Evolutionary conservation across 2,329 filamentous ascomycete species (phyloP), one percentile per base, ranked within the genome.

Genomic region (Pseudogymnoascus sp.): DNA sequence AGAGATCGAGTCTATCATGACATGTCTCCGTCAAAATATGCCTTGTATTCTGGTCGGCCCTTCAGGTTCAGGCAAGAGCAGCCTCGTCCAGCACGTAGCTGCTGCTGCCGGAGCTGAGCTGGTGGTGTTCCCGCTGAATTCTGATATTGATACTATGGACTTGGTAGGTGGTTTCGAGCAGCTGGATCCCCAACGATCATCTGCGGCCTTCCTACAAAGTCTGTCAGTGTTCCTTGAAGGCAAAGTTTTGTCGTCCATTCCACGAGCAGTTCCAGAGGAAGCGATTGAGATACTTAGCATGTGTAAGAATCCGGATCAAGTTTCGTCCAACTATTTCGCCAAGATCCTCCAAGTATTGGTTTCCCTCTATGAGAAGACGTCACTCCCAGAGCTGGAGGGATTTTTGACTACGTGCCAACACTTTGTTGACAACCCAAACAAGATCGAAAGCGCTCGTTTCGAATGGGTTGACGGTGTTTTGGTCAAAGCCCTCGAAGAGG

Each of bases 121-220:
- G 3, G 83, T 93, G 33, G 89, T 91, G 14, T 90, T 97, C 69
- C 87, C 93, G 0, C 86, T 99, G 76, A 99, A 96, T 72, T 88
- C 93, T 5, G 96, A 99, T 69, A 90, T 96, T 49, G 95, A 99
- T 74, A 93, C 93, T 0, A 96, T 96, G 87, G 95, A 99, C 75
- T 84, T 99, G 62, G 91, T 99, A 63, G 95, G 95, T 70, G 95
- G 95, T 0, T 99, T 96, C 71, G 95, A 99, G 74, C 95, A 99
- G 75, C 87, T 91, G 16, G 95, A 99, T 72, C 86, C 90, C 21
- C 81, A 89, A 60, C 83, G 93, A 62, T 85, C 89, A 65, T 79
- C 90, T 4, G 87, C 88, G 61, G 78, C 80, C n/a, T 80, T 85
- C 66, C 71, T 88, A 5, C 74, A 78, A 25, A 78, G 83, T 58